Base-by-base conservation (phyloP, 306 rosid genomes). In the Lablab purpureus region DNA sequence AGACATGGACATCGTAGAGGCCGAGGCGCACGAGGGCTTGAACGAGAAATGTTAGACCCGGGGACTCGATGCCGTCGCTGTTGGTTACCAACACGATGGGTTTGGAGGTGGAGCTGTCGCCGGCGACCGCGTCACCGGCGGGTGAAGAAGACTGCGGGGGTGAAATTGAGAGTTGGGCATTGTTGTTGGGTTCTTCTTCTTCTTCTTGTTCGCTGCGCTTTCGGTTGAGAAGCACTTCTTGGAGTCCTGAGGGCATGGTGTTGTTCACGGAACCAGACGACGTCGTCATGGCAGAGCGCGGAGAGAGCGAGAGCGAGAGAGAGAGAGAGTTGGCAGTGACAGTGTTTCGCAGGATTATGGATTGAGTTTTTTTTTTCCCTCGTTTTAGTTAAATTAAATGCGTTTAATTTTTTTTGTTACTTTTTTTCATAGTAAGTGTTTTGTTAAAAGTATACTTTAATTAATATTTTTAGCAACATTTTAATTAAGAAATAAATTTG, bases 1-100 rank as follows among this genome's bases (percentile, higher is more conserved):
- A 92, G 88, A 92, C 97, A 67, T 90, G 86, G 75, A 92, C 90
- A 80, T 84, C 81, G 88, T 87, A 92, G 7, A 89, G 82, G 80
- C 85, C 93, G 65, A 85, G 76, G 14, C 75, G 67, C 19, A 90
- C 88, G 28, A 92, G 90, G 67, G 91, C 94, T 77, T 92, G 80
- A 47, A 88, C 91, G 17, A 92, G 90, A 82, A 8, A 74, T 6
- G 86, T 86, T 40, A 92, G 87, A 19, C 94, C 94, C 51, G 88
- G 93, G 28, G 97, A 87, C 4, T 88, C 89, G 75, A 92, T 73
- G 62, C 93, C 97, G 60, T 90, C 90, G 17, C 86, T 83, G 75
- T 90, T 92, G 49, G 90, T 92, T 65, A 92, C 73, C 65, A 92
- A 69, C 17, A 92, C 75, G 77, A 87, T 76, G 1, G 97, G 94